phyloP scores from a whole-genome alignment of 768 basidiomycete genomes.

The Russula griseocarnosa region DNA sequence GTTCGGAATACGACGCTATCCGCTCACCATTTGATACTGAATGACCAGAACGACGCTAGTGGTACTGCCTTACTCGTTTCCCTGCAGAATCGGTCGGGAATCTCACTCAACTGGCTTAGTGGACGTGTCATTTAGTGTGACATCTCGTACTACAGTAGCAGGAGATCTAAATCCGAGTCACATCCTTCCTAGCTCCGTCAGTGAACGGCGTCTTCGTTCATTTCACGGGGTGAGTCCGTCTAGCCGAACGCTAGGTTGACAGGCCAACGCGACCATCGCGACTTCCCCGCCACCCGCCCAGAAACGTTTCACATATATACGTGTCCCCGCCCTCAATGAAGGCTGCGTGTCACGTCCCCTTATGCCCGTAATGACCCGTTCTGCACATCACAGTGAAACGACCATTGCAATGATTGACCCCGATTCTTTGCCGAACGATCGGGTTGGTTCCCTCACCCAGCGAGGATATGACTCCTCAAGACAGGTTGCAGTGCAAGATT shows the following conservation, averaged over 20 bases:
- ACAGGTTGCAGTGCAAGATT: neutral
- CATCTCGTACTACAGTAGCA: neutral
- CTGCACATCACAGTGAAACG: slow-evolving; percentile 12
- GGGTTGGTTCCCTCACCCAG: neutral
- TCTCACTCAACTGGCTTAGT: neutral
- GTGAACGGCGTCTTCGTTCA: neutral
- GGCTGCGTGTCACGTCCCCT: neutral
- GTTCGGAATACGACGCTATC: neutral
- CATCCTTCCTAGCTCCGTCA: neutral
- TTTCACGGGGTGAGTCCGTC: neutral
- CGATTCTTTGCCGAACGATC: neutral
- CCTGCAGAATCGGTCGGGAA: neutral
- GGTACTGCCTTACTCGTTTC: neutral
- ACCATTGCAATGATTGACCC: slow-evolving; percentile 3
- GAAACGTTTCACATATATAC: neutral
- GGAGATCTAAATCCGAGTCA: neutral
- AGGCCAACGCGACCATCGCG: neutral
- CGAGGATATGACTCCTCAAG: neutral
- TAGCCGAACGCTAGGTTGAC: neutral
- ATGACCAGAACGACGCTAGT: neutral
- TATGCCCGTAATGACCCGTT: slow-evolving; percentile 14
- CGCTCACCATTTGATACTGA: neutral
- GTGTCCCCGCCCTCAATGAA: neutral
- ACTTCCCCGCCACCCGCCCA: neutral
- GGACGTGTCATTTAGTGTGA: neutral